Conservation (phyloP, 164 flowering plant species). For the Tinospora cordifolia region DNA sequence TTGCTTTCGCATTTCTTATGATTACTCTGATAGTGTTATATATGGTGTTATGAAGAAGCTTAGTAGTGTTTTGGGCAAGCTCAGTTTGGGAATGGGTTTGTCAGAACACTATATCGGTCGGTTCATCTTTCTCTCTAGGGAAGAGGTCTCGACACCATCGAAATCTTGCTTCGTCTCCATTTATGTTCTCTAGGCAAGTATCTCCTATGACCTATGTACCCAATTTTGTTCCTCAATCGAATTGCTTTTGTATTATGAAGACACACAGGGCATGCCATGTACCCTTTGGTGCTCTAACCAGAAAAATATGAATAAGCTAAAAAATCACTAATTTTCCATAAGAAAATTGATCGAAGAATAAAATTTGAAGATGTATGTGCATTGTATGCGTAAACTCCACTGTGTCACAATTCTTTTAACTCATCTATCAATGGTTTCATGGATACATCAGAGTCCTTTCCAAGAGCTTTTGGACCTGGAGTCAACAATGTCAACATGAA, state of each 20-base stretch:
- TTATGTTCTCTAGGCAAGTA: not conserved
- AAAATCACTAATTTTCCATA: conserved; percentile 4
- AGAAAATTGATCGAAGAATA: not conserved
- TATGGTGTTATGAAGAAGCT: too few relatives aligned
- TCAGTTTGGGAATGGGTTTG: too few relatives aligned
- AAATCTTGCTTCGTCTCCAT: not conserved
- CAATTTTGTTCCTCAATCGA: not conserved
- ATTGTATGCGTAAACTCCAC: not conserved
- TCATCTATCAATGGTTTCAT: not conserved
- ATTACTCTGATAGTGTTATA: too few relatives aligned
- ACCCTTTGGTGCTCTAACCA: conserved; percentile 3
- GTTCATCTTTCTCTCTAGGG: too few relatives aligned
- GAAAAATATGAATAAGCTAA: not conserved
- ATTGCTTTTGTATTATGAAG: not conserved
- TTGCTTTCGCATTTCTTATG: too few relatives aligned
- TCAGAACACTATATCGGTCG: too few relatives aligned
- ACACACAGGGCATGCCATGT: not conserved
- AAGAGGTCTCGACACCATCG: too few relatives aligned
- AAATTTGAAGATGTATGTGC: not conserved
- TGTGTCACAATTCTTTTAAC: not conserved
- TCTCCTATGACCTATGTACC: not conserved
- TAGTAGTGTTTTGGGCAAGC: too few relatives aligned
- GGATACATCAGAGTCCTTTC: not conserved
- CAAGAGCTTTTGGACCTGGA: not conserved
- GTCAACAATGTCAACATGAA: not conserved